phyloP scores from a whole-genome alignment of 73 alveolate species.

The Breviolum minutum region DNA sequence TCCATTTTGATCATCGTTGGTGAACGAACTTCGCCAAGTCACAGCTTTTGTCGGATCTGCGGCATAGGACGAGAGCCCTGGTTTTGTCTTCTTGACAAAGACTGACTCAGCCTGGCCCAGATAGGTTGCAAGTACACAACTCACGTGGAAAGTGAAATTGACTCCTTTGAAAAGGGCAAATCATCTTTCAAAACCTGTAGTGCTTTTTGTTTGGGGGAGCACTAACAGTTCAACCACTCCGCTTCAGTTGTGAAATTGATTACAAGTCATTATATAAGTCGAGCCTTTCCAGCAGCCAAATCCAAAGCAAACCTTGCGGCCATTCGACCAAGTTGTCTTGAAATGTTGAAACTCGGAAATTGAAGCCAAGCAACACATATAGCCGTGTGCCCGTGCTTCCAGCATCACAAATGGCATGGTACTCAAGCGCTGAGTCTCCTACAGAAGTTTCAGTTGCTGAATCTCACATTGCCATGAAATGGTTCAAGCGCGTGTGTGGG shows the following conservation, averaged over 20 bases:
- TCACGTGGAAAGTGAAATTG: not conserved
- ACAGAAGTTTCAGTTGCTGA: too few species aligned
- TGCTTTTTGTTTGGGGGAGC: not conserved
- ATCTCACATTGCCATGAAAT: too few species aligned
- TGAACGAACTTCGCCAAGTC: not conserved
- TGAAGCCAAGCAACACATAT: not conserved
- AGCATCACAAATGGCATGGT: conserved; percentile 85
- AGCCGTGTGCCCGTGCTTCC: conserved; percentile 93
- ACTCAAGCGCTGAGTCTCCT: conserved; percentile 48
- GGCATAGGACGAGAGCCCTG: conserved; percentile 58
- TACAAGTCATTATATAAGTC: not conserved
- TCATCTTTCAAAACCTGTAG: not conserved
- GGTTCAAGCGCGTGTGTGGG: not conserved
- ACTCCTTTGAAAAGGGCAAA: not conserved
- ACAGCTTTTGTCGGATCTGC: not conserved
- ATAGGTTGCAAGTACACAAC: not conserved
- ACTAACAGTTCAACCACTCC: not conserved
- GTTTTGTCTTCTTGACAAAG: conserved; percentile 58
- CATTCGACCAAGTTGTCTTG: too few species aligned
- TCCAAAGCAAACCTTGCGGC: conserved; percentile 33
- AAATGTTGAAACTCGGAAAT: too few species aligned
- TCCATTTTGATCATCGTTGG: not conserved
- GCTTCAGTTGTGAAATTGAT: too few species aligned
- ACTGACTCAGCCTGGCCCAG: conserved; percentile 20
- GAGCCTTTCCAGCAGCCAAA: conserved; percentile 25